Base-by-base conservation (phyloP, 2,329 filamentous ascomycete species). In the Nannizziopsis arthrosporioides region DNA sequence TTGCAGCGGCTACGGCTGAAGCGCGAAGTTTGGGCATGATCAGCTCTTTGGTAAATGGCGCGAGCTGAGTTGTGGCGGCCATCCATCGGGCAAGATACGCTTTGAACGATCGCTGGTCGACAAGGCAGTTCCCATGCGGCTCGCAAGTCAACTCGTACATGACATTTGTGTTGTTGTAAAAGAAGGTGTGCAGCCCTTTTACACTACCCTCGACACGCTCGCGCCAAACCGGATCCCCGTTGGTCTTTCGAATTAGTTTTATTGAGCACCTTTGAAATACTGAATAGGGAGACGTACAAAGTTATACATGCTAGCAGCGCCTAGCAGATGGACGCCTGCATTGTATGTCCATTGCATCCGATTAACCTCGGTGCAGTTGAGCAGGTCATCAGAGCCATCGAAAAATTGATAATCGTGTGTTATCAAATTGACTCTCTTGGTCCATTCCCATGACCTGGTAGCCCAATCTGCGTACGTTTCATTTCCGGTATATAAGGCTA, bases 101-200 rank as follows among this genome's bases (percentile, higher is more conserved):
- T 64, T 85, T 85, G 74, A 83, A 88, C 1, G 78, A 77, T 51
- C 77, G 65, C 71, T 87, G 84, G 57, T 90, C 85, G 42, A 76
- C 72, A 50, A 81, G 81, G 69, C 85, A 90, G 15, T 67, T 73
- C 17, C 63, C 60, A 2, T 59, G 65, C 2, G 72, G 66, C 55
- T 87, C 83, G 66, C 85, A 90, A 10, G 78, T 70, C 2, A 77
- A 65, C 63, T 90, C 85, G 48, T 69, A 78, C 56, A 84, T 78
- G 54, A 82, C 70, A 37, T 59, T 63, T 30, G 62, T 62, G 19
- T 65, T 48, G 42, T 64, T 55, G 10, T 70, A 69, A 65, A 80
- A 80, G 59, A 80, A 80, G 8, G 63, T 62, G n/a, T 61, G 52
- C 0, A 72, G 64, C 2, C 68, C 70, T 8, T 72, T 67, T 3